Evolutionary conservation across 1,139 yeast genomes (phyloP), one percentile per base, ranked within the genome.

Genomic region (Debaryomyces psychrophilus): DNA sequence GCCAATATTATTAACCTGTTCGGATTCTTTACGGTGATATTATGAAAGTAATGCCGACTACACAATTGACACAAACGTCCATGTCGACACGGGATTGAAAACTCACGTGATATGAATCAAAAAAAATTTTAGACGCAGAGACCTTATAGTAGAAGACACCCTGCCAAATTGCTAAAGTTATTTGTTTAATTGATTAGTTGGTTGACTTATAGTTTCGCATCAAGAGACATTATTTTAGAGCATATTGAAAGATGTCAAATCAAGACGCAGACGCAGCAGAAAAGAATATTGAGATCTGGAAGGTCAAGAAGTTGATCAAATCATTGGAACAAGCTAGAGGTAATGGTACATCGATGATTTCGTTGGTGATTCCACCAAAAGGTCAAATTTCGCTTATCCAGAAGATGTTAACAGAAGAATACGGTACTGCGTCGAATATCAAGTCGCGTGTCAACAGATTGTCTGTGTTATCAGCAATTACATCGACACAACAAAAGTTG

Each of bases 321-420:
- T 83, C 89, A 52, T 79, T 93, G 61, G 95, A 92, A 66, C 73
- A 74, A 62, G 98, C 98, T 48, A 82, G 97, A 69, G 98, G 99
- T 69, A 93, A 93, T 65, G 99, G 99, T 69, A 93, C 99, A 43
- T 93, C 99, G 29, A 93, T 93, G 98, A 93, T 93, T 64, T 90
- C 98, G 27, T 78, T 93, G 67, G 88, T 93, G 60, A 89, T 93
- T 54, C 95, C 99, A 39, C 99, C 99, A 58, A 87, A 82, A 65
- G 95, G 95, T 48, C 99, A 93, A 71, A 87, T 93, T 61, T 80
- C 98, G 12, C 81, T 90, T 61, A 82, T 81, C 51, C 92, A 87
- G 64, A 92, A 89, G 73, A 87, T 89, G 93, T 80, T 93, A 71
- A 89, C 97, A 6, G 99, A 93, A 75, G 99, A 93, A 76, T 92